Conservation (phyloP, 148 eudicot species). For the Beta vulgaris region DNA sequence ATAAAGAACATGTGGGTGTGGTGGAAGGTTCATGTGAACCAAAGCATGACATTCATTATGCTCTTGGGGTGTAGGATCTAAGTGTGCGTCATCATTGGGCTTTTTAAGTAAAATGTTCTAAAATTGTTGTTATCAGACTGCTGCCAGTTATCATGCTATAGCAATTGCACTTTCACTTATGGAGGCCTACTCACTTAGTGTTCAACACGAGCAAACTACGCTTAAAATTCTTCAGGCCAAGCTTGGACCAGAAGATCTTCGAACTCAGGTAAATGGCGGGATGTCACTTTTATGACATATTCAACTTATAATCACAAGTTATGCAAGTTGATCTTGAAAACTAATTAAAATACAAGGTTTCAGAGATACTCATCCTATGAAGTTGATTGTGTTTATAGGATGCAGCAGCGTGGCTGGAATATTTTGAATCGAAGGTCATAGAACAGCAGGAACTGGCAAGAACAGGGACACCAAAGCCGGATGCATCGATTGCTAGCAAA, state of each 20-base stretch:
- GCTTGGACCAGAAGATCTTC: conserved; percentile 92
- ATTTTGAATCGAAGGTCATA: conserved; percentile 91
- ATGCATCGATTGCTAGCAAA: conserved; percentile 97
- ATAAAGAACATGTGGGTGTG: too few species aligned
- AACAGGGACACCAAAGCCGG: conserved; percentile 92
- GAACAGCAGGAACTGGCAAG: conserved; percentile 98
- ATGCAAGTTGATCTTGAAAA: background rate
- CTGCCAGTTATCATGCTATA: conserved; percentile 99
- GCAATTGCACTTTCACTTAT: conserved; percentile 97
- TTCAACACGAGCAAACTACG: conserved; percentile 98
- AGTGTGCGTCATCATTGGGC: background rate
- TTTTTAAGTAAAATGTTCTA: background rate
- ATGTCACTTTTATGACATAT: background rate
- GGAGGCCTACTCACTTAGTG: conserved; percentile 98
- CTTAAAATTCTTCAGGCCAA: conserved; percentile 92
- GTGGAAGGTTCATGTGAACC: too few species aligned
- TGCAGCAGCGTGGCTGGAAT: conserved; percentile 99
- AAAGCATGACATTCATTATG: too few species aligned
- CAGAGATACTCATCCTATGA: conserved; percentile 8
- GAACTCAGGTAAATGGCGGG: conserved; percentile 72
- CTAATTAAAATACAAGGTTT: background rate
- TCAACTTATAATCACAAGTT: background rate
- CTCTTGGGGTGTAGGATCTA: too few species aligned
- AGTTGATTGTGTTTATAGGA: conserved; percentile 52
- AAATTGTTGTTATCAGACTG: conserved; percentile 56